Base-by-base conservation (phyloP, 441 rosid species). In the Arabidopsis hybrid region DNA sequence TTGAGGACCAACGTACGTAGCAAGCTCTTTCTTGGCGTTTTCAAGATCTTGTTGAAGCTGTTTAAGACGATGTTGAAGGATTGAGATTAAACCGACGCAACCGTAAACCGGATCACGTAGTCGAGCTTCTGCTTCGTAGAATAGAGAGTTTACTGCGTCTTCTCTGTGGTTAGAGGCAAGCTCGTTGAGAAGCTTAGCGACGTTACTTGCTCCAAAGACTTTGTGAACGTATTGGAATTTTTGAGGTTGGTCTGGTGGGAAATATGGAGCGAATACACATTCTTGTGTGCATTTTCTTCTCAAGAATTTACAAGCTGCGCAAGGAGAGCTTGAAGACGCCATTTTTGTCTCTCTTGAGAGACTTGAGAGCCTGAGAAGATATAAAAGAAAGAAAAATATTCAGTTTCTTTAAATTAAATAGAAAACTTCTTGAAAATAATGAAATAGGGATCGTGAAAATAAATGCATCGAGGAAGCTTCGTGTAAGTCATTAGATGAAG, bases 201-300 rank as follows among this genome's bases (percentile, higher is more conserved):
- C 93, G 72, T 94, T 92, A 79, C 97, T 90, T 9, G 97, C 95
- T 0, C 99, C 99, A 32, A 92, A 94, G 1, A 94, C 91, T 73
- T 83, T 88, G 78, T 94, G 99, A 5, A 94, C 97, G 47, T 73
- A 85, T 0, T 91, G 82, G 69, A 92, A 94, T 71, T 87, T 90
- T 17, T 84, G 93, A 0, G 97, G 95, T 74, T 94, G 89, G 53
- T 94, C 97, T 6, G 99, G 97, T 18, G 97, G 97, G 58, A 94
- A 94, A 67, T 94, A 92, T 0, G 99, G 99, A 18, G 99, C 99
- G 46, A 90, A 94, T 10, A 88, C 90, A 77, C 99, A 94, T 69
- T 94, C 97, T 42, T 85, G 94, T 1, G 93, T 90, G 81, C 99
- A 94, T 81, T 94, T 94, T 64, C 91, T 82, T 52, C 99, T 80